Conservation (phyloP, 176 grass and related monocot species). For the Carex scoparia region DNA sequence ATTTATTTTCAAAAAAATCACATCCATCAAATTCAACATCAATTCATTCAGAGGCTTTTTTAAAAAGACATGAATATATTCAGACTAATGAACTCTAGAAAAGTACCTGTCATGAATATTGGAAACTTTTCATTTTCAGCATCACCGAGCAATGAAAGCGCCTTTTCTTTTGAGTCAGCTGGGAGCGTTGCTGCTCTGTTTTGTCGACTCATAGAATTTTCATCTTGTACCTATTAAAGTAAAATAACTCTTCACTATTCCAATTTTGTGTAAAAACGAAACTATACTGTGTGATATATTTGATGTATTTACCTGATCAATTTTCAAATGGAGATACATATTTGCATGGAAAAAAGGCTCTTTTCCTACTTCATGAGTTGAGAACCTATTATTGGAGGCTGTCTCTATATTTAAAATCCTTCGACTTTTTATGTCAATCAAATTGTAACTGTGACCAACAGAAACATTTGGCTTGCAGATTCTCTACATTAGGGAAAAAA, state of each 20-base stretch:
- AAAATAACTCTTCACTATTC: conserved; percentile 2
- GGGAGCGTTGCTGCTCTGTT: conserved; percentile 42
- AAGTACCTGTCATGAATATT: conserved; percentile 73
- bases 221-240: conserved; percentile 47
- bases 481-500: conserved; percentile 23
- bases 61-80: background rate
- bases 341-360: conserved; percentile 79
- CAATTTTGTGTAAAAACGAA: background rate
- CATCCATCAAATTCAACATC: background rate
- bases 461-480: conserved; percentile 45
- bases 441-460: conserved; percentile 79
- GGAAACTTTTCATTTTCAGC: conserved; percentile 56
- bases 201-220: conserved; percentile 68
- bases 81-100: background rate
- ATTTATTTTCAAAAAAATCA: background rate
- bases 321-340: conserved; percentile 68
- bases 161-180: conserved; percentile 43
- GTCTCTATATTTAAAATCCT: conserved; percentile 78
- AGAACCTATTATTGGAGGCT: conserved; percentile 43
- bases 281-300: background rate
- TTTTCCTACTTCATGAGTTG: conserved; percentile 40
- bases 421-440: conserved; percentile 51
- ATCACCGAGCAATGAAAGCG: conserved; percentile 66
- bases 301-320: conserved; percentile 49
- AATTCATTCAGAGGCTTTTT: background rate